phyloP scores from a whole-genome alignment of 2,329 filamentous ascomycete genomes.

The Magnaporthiopsis rhizophila region DNA sequence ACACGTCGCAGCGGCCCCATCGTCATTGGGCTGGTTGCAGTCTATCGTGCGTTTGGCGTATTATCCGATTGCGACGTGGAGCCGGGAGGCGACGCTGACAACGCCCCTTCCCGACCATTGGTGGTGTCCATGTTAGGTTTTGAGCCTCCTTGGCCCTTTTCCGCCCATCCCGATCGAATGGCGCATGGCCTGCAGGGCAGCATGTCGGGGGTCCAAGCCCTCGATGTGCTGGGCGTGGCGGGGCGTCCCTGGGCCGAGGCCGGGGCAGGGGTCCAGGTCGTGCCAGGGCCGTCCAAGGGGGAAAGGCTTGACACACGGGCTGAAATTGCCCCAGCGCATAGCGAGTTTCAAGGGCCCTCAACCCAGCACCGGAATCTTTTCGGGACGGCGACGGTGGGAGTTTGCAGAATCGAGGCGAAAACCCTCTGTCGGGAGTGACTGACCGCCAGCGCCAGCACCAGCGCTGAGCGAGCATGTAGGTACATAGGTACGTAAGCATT shows the following conservation, averaged over 20 bases:
- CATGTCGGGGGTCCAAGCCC: too few relatives aligned
- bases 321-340: slow-evolving; percentile 39
- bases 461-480: too few relatives aligned
- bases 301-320: not conserved
- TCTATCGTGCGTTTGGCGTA: not conserved
- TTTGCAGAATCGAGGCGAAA: not conserved
- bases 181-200: not conserved
- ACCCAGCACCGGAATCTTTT: slow-evolving; percentile 22
- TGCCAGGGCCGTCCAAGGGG: not conserved
- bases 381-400: slow-evolving; percentile 11
- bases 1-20: not conserved
- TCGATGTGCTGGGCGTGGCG: too few relatives aligned
- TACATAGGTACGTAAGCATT: not conserved
- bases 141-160: not conserved
- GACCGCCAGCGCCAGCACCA: not conserved
- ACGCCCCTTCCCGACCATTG: too few relatives aligned
- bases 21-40: not conserved
- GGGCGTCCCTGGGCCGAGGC: not conserved
- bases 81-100: too few relatives aligned
- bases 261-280: not conserved
- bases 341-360: slow-evolving; percentile 43
- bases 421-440: not conserved
- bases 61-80: not conserved
- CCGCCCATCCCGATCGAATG: not conserved
- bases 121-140: not conserved